Evolutionary conservation across 1,139 yeast genomes (phyloP).

Genomic region (Saccharomyces hybrid): DNA sequence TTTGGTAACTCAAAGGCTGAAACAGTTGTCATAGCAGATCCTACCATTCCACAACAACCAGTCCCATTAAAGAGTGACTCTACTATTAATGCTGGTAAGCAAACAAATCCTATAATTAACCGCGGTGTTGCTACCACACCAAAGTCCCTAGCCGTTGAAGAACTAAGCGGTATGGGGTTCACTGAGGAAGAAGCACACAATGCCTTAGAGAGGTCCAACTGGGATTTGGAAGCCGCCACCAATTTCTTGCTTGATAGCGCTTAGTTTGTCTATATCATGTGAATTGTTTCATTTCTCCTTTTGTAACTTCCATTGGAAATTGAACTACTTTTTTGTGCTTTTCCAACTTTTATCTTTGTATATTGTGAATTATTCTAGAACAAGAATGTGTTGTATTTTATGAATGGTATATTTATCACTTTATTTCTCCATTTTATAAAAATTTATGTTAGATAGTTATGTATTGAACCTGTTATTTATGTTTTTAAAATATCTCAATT

Average conservation of each 20-base stretch:
- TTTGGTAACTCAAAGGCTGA: slow-evolving; percentile 46
- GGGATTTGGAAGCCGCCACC: slow-evolving; percentile 80
- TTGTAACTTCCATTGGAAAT: background rate
- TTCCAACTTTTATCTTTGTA: background rate
- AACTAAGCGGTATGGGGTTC: slow-evolving; percentile 87
- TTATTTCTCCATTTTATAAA: background rate
- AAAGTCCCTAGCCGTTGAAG: slow-evolving; percentile 51
- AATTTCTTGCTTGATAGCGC: slow-evolving; percentile 72
- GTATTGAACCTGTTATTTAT: background rate
- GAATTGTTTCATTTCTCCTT: background rate
- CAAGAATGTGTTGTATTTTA: background rate
- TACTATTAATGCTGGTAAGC: slow-evolving; percentile 3
- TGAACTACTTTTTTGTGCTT: background rate
- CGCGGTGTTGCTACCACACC: slow-evolving; percentile 37
- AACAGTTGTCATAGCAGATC: background rate
- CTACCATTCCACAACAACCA: slow-evolving; percentile 9
- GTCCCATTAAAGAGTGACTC: slow-evolving; percentile 3
- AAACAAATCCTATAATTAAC: slow-evolving; percentile 15
- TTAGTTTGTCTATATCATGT: slow-evolving; percentile 5
- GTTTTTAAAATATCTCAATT: background rate
- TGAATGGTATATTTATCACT: slow-evolving; percentile 14
- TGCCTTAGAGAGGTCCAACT: slow-evolving; percentile 62
- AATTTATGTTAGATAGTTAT: background rate
- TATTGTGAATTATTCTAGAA: background rate
- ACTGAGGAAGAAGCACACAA: slow-evolving; percentile 52